Percentiles rank a stretch among this genome's conserved stretches.
phyloP scores from a whole-genome alignment of 768 basidiomycete species.

The Amanita phalloides region DNA sequence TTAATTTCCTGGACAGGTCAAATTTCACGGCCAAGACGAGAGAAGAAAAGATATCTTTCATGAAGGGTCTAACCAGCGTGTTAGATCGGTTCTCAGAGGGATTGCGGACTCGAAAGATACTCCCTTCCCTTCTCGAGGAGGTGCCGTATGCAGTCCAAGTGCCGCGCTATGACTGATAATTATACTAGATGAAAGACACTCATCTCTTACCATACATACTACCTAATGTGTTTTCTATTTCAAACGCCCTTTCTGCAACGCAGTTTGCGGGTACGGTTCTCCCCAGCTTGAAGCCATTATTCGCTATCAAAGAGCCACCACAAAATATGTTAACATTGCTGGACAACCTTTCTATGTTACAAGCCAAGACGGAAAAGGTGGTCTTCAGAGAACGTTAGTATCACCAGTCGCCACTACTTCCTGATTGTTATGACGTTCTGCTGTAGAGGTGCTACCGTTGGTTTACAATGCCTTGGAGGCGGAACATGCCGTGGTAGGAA shows the following conservation, averaged over 20 bases:
- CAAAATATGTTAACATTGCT: conserved; percentile 94
- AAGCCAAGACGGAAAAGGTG: conserved; percentile 78
- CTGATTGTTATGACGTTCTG: conserved; percentile 4
- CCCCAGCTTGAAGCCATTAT: conserved; percentile 83
- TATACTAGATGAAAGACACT: conserved; percentile 84
- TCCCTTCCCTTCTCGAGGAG: conserved; percentile 91
- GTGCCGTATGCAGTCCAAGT: conserved; percentile 24
- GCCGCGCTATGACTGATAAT: background rate
- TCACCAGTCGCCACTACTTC: background rate
- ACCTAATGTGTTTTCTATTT: conserved; percentile 91
- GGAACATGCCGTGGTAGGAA: conserved; percentile 72
- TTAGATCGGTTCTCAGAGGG: conserved; percentile 83
- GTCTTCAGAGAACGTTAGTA: conserved; percentile 83
- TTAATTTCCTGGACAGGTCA: conserved; percentile 92
- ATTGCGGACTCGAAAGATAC: conserved; percentile 75
- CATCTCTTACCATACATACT: conserved; percentile 90
- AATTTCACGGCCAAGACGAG: conserved; percentile 89
- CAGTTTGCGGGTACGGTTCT: conserved; percentile 80
- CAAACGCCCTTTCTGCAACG: conserved; percentile 58
- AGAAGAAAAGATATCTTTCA: conserved; percentile 94
- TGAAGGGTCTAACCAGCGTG: conserved; percentile 80
- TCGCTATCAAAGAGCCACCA: conserved; percentile 86
- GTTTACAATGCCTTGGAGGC: conserved; percentile 95
- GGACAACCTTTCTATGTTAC: conserved; percentile 80
- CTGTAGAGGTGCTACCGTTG: conserved; percentile 83